Conservation (phyloP, 1,284 basidiomycete genomes). For the Tylopilus sp. region DNA sequence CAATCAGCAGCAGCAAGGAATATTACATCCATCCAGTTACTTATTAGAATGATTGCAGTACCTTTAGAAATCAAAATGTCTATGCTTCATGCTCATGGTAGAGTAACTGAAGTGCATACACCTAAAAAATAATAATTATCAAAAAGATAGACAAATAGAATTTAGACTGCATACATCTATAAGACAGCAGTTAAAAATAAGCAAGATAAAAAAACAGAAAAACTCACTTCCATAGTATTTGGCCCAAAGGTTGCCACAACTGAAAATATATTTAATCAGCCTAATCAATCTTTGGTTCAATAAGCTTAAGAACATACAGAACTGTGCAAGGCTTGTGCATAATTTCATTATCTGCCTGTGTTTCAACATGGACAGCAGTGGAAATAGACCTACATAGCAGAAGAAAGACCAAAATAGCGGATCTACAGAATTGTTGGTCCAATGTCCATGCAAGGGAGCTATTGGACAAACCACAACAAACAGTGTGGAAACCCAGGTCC, state of each 20-base stretch:
- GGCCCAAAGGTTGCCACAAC: slow-evolving; percentile 3
- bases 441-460: neutral
- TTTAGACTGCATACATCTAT: no score
- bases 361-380: neutral
- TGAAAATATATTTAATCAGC: neutral
- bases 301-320: slow-evolving; percentile 9
- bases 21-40: no score
- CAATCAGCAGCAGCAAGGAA: no score
- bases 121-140: no score
- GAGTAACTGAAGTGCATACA: no score
- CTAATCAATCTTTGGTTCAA: neutral
- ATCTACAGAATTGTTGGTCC: neutral
- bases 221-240: slow-evolving; percentile 1
- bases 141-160: no score
- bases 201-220: neutral
- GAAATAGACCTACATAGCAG: neutral
- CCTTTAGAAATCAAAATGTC: no score
- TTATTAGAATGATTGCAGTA: no score
- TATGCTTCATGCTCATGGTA: no score
- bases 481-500: neutral
- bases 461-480: neutral
- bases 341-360: neutral
- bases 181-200: neutral
- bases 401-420: neutral
- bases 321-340: neutral